phyloP scores from a whole-genome alignment of 805 yeast species.

The Sugiyamaella smithiae region DNA sequence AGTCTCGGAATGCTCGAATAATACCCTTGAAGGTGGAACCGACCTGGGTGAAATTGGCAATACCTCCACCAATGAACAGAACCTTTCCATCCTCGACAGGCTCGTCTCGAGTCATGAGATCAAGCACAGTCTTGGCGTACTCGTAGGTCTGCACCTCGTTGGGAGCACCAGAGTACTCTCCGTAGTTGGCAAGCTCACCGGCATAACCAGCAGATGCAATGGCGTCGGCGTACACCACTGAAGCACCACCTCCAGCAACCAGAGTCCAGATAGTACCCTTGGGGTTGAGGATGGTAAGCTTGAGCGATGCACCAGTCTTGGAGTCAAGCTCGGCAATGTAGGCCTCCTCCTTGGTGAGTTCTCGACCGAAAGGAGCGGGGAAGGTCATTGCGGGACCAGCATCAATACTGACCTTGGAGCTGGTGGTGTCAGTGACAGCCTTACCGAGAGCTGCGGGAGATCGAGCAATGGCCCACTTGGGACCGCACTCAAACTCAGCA shows the following conservation, averaged over 20 bases:
- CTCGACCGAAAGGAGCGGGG: slow-evolving; percentile 50
- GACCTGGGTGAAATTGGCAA: slow-evolving; percentile 48
- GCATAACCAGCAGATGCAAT: slow-evolving; percentile 47
- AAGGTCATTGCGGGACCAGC: slow-evolving; percentile 49
- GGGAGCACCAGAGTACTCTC: slow-evolving; percentile 49
- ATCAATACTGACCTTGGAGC: slow-evolving; percentile 34
- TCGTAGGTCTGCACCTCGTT: slow-evolving; percentile 47
- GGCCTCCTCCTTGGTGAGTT: slow-evolving; percentile 43
- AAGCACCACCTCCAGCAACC: slow-evolving; percentile 50
- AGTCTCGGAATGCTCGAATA: slow-evolving; percentile 46
- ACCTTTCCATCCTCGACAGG: slow-evolving; percentile 41
- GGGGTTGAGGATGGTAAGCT: slow-evolving; percentile 43
- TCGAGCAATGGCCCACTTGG: slow-evolving; percentile 49
- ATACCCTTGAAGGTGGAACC: slow-evolving; percentile 50
- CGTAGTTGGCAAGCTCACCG: slow-evolving; percentile 45
- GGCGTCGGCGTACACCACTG: slow-evolving; percentile 48
- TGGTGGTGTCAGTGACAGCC: slow-evolving; percentile 22
- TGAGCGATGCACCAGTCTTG: slow-evolving; percentile 47
- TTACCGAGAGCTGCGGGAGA: slow-evolving; percentile 42
- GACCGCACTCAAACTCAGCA: slow-evolving; percentile 49
- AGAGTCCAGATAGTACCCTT: slow-evolving; percentile 46
- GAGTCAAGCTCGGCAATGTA: slow-evolving; percentile 48
- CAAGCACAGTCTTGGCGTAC: slow-evolving; percentile 47
- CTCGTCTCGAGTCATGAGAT: slow-evolving; percentile 43
- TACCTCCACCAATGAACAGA: slow-evolving; percentile 47